A percentile compares a stretch with the other conserved stretches of the same genome.
These are phyloP conservation scores for Crucibulum laeve DNA, from an alignment of 768 basidiomycete genomes.

Conservation along the genomic window DNA sequence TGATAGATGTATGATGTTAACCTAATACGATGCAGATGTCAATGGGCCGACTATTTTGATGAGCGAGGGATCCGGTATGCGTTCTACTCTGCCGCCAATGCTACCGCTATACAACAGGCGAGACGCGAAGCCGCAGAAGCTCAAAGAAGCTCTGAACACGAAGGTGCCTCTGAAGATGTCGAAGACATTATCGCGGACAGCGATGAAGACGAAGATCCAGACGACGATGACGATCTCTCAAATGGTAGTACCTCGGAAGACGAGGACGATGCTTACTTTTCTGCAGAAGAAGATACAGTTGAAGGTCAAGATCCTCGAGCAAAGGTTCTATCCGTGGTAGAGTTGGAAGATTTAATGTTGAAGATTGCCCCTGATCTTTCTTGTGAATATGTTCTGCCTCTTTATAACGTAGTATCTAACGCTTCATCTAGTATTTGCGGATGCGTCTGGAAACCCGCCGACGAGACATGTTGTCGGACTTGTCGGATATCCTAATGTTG, in stretches of 20 bases:
- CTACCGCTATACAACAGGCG: constrained; percentile 77
- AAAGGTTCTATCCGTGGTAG: constrained; percentile 76
- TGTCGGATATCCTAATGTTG: constrained; percentile 98
- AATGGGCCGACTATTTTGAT: constrained; percentile 94
- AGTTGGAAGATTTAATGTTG: constrained; percentile 82
- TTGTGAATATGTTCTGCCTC: constrained; percentile 33
- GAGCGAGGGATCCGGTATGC: constrained; percentile 70
- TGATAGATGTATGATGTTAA: neutral
- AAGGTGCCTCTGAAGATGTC: neutral
- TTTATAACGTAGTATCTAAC: too few relatives aligned
- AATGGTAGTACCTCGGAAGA: constrained; percentile 11
- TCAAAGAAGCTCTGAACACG: constrained; percentile 12
- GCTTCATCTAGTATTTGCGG: constrained; percentile 65
- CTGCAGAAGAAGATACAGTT: constrained; percentile 47
- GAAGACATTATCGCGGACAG: too few relatives aligned
- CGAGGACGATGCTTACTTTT: constrained; percentile 35
- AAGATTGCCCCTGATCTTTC: constrained; percentile 66
- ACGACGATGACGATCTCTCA: constrained; percentile 5
- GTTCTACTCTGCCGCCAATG: constrained; percentile 92
- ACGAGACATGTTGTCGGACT: constrained; percentile 78
- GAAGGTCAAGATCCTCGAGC: constrained; percentile 61
- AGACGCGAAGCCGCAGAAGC: constrained; percentile 43
- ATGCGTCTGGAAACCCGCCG: constrained; percentile 50
- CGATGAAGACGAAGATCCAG: constrained; percentile 7
- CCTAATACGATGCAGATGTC: constrained; percentile 37